Evolutionary conservation across 2,329 filamentous ascomycete genomes (phyloP), one percentile per base, ranked within the genome.

Genomic region (Amesomyces nigricolor): DNA sequence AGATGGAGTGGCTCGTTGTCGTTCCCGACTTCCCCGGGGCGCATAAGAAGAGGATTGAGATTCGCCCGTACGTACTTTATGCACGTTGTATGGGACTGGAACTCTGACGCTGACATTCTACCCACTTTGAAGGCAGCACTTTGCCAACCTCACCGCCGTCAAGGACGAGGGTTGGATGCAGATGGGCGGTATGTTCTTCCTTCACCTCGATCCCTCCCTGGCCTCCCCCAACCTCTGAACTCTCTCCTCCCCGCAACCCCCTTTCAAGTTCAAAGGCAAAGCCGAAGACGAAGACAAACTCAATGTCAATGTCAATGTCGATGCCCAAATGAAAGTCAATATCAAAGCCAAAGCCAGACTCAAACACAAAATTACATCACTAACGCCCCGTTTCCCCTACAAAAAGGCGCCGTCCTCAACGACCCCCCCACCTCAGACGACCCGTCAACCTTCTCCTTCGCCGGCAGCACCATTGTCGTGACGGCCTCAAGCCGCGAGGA

Each of bases 381-480:
- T 26, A 26, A 26, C 22, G 1, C 4, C 22, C 22, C 4, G 6
- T 26, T 6, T 26, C 22, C 22, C 22, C 22, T 26, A 13, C 35
- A 42, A 19, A 39, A 37, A 84, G 88, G 88, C 42, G 87, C 86
- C 19, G 74, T 86, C 51, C 73, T 92, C 7, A 79, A 87, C 42
- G 78, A 82, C 8, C 76, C 87, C 37, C 86, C 88, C 35, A 75
- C 80, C 5, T 81, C 86, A 56, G 78, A 86, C 22, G 73, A 79
- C 50, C 69, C 77, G 9, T 71, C 73, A 4, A 80, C 78, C 17
- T 79, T 82, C 43, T 83, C 87, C 67, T 90, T 94, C 73, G 81
- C 82, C 60, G 90, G 89, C 42, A 90, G 86, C 68, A 81, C 84
- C 16, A 73, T 94, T 65, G 75, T 95, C 29, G 75, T 82, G 39